A percentile compares a stretch with the other conserved stretches of the same genome.
These are phyloP conservation scores for Plectosphaerella sp. DNA, from an alignment of 2,329 filamentous ascomycete genomes.

Conservation along the genomic window DNA sequence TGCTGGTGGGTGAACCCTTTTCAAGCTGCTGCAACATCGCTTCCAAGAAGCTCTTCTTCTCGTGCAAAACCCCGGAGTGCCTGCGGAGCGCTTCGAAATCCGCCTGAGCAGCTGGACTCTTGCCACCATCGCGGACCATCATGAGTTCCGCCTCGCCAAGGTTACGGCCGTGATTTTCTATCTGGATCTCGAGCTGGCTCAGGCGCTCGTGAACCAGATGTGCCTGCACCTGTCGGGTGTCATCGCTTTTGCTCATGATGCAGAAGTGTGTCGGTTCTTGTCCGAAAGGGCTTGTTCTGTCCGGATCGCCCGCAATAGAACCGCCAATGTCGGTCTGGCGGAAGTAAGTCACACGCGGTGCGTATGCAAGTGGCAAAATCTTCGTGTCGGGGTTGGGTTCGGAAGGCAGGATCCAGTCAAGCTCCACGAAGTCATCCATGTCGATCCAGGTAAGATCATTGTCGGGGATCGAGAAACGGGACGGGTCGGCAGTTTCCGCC, in stretches of 20 bases:
- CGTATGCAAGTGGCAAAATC: slow-evolving; percentile 86
- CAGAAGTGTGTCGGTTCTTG: slow-evolving; percentile 92
- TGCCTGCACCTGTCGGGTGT: slow-evolving; percentile 83
- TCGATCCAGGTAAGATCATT: slow-evolving; percentile 96
- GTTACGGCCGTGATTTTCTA: slow-evolving; percentile 66
- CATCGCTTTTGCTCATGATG: slow-evolving; percentile 87
- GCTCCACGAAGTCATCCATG: slow-evolving; percentile 98
- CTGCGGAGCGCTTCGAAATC: slow-evolving; percentile 58
- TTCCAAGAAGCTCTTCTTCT: slow-evolving; percentile 55
- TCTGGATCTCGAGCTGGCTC: slow-evolving; percentile 72
- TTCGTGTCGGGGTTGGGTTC: slow-evolving; percentile 90
- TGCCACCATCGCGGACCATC: slow-evolving; percentile 45
- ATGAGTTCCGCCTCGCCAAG: slow-evolving; percentile 73
- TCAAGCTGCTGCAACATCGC: slow-evolving; percentile 51
- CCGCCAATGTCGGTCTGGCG: slow-evolving; percentile 90
- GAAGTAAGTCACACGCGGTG: slow-evolving; percentile 96
- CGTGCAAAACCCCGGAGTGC: slow-evolving; percentile 51
- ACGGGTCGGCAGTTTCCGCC: slow-evolving; percentile 64
- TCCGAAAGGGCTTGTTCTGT: slow-evolving; percentile 84
- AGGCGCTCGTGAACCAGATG: slow-evolving; percentile 80
- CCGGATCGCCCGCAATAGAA: slow-evolving; percentile 72
- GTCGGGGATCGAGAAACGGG: slow-evolving; percentile 91
- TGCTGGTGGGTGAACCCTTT: slow-evolving; percentile 24
- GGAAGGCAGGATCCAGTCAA: slow-evolving; percentile 92
- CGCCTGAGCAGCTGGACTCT: slow-evolving; percentile 45